Base-by-base conservation (phyloP, 345 rosid species). In the Arabidopsis thaliana region DNA sequence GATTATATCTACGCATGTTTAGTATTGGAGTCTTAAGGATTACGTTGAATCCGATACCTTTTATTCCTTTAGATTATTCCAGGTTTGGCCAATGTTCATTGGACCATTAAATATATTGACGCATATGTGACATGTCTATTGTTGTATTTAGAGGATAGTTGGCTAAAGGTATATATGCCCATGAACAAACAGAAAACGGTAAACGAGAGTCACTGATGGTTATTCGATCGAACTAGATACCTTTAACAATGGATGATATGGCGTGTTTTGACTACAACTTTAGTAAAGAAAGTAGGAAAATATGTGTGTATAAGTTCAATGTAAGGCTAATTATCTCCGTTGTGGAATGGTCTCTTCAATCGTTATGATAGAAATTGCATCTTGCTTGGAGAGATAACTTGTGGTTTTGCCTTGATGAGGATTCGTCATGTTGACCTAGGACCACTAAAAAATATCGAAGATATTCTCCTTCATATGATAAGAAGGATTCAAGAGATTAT, bases 41-140 rank as follows among this genome's bases (percentile, higher is more conserved):
- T 44, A 73, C 37, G 48, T 14, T 56, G 78, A 74, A 74, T 74
- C 78, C 7, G 78, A 65, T 65, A 65, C 78, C 71, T 56, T 55
- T 34, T 64, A 12, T 36, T 30, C 46, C 25, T 63, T 64, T 33
- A 30, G 12, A 32, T 73, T 23, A 53, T 53, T 73, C 46, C 20
- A 63, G 28, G 46, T 32, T 63, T 42, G 58, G 65, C 71, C 58
- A 53, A 64, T 40, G 36, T 64, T 73, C 65, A 7, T 22, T 33
- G 9, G 22, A 44, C 32, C 14, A 32, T 44, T 52, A 53, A 40
- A 13, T n/a, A 12, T 41, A 41, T 40, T 28, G 59, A 61, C 11
- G 45, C 69, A 50, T 44, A 28, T 69, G 34, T 45, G 62, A 50
- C 53, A 28, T 69, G 34, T 45, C 65, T 50, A 61, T 50, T 49